Conservation (phyloP, 257 asterid genomes). For the Coffea canephora region DNA sequence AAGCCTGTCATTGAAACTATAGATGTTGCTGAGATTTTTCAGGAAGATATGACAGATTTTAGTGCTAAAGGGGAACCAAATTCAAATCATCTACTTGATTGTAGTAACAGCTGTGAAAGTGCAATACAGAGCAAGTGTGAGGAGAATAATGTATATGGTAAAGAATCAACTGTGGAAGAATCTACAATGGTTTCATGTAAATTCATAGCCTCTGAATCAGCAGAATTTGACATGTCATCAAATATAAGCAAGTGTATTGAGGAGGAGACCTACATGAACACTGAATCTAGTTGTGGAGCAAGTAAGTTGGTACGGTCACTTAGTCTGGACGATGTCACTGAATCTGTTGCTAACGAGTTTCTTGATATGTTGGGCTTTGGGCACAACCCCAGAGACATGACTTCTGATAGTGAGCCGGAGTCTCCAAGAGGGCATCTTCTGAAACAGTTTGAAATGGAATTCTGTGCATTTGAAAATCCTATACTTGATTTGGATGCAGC, state of each 20-base stretch:
- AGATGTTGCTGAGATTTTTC: conserved; percentile 56
- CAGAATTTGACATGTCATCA: conserved; percentile 27
- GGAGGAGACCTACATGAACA: conserved; percentile 30
- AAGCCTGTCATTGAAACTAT: conserved; percentile 48
- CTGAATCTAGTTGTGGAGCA: conserved; percentile 24
- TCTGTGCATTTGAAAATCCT: conserved; percentile 22
- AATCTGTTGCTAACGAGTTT: conserved; percentile 74
- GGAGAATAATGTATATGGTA: conserved; percentile 16
- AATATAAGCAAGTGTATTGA: conserved; percentile 26
- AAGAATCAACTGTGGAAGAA: conserved; percentile 35
- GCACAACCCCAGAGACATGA: conserved; percentile 32
- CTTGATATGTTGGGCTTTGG: conserved; percentile 57
- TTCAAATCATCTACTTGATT: conserved; percentile 29
- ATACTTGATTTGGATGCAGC: conserved; percentile 33
- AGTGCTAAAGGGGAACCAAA: conserved; percentile 30
- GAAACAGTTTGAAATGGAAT: conserved; percentile 40
- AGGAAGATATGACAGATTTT: conserved; percentile 36
- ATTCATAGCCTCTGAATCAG: conserved; percentile 25
- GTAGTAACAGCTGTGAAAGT: conserved; percentile 20
- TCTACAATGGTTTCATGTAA: conserved; percentile 26
- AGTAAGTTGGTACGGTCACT: conserved; percentile 45
- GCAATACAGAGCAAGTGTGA: conserved; percentile 19
- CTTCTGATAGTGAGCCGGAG: conserved; percentile 34
- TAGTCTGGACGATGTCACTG: conserved; percentile 59
- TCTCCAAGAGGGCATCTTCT: conserved; percentile 41